Percentiles rank a stretch among this genome's conserved stretches.
These are phyloP conservation scores for Penicillium sp. DNA, from an alignment of 2,329 filamentous ascomycete species.

Conservation along the genomic window DNA sequence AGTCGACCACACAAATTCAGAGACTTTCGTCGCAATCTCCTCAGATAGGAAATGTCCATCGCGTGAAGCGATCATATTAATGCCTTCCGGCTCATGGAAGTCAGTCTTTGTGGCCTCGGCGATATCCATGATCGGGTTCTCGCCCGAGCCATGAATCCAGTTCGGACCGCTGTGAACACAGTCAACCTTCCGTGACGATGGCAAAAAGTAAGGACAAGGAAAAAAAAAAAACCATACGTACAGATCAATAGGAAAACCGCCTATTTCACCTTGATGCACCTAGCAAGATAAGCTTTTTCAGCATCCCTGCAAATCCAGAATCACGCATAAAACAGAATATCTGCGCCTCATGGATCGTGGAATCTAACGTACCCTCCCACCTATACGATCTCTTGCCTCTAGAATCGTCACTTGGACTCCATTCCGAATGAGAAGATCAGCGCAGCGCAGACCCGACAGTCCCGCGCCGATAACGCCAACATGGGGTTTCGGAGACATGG, in stretches of 20 bases:
- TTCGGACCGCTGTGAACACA: constrained; percentile 55
- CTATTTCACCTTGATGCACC: constrained; percentile 50
- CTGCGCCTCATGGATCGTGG: background rate
- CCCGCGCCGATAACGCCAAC: constrained; percentile 62
- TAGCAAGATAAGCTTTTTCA: constrained; percentile 21
- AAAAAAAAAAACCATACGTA: constrained; percentile 35
- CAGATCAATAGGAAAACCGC: constrained; percentile 57
- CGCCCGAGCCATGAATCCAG: constrained; percentile 62
- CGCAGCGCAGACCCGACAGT: constrained; percentile 58
- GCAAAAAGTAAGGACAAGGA: background rate
- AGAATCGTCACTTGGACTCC: constrained; percentile 59
- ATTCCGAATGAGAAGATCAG: constrained; percentile 56
- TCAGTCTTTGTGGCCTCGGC: constrained; percentile 52
- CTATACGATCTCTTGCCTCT: constrained; percentile 58
- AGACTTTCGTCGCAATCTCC: constrained; percentile 32
- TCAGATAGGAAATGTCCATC: constrained; percentile 44
- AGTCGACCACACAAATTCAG: constrained; percentile 55
- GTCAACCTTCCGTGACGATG: background rate
- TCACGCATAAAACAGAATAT: constrained; percentile 3
- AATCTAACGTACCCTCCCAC: constrained; percentile 51
- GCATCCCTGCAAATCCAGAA: background rate
- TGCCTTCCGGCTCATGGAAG: constrained; percentile 54
- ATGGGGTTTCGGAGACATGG: constrained; percentile 46
- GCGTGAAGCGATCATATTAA: constrained; percentile 48
- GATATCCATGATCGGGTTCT: constrained; percentile 60